Conservation (phyloP, 176 grass and related monocot species). For the Metroxylon sagu region DNA sequence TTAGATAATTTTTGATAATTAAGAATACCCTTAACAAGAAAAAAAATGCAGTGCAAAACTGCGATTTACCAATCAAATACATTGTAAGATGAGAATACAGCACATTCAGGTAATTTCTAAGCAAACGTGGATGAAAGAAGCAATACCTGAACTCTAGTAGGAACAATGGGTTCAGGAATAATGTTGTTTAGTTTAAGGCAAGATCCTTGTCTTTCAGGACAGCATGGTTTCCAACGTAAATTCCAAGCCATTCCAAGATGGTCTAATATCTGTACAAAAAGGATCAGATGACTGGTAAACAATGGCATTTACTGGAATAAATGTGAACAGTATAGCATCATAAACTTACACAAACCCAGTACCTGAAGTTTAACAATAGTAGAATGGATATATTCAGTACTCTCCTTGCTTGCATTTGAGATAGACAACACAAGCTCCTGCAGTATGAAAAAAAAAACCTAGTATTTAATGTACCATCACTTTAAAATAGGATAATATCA, state of each 20-base stretch:
- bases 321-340: too few species aligned
- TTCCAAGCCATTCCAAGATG: slow-evolving; percentile 74
- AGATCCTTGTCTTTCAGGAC: slow-evolving; percentile 30
- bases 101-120: neutral
- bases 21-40: neutral
- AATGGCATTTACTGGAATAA: too few species aligned
- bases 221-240: slow-evolving; percentile 52
- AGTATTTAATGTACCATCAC: too few species aligned
- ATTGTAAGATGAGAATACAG: neutral
- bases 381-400: slow-evolving; percentile 85
- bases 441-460: neutral
- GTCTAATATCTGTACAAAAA: slow-evolving; percentile 67
- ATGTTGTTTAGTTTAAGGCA: slow-evolving; percentile 19
- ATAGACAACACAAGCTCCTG: slow-evolving; percentile 76
- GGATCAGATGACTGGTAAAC: neutral
- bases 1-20: too few species aligned
- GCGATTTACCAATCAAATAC: neutral
- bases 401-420: slow-evolving; percentile 86
- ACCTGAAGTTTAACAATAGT: slow-evolving; percentile 80
- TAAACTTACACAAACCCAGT: neutral
- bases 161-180: slow-evolving; percentile 39
- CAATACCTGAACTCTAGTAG: slow-evolving; percentile 52
- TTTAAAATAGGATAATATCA: too few species aligned
- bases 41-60: slow-evolving; percentile 3
- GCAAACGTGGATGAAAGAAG: neutral